Percentiles rank a stretch among this genome's conserved stretches.
Evolutionary conservation across 1,139 yeast genomes (phyloP).

Genomic region (Magnusiomyces magnusii): DNA sequence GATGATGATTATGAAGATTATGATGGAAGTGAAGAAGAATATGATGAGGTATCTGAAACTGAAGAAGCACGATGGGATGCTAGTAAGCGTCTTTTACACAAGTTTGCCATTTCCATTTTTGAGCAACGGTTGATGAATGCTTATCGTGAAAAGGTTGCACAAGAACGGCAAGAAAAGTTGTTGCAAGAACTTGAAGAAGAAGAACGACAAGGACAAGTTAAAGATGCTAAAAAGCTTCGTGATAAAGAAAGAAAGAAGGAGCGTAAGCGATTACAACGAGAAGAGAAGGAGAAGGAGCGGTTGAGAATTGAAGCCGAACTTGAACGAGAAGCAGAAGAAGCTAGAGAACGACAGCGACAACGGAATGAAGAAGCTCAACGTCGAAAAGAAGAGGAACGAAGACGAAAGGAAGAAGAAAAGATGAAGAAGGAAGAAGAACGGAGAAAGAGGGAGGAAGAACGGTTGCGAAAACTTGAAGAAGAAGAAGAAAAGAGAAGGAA

Average conservation of each 20-base stretch:
- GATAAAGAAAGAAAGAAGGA: slow-evolving; percentile 76
- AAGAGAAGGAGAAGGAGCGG: slow-evolving; percentile 70
- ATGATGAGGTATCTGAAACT: slow-evolving; percentile 36
- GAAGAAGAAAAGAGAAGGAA: slow-evolving; percentile 33
- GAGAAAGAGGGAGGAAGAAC: slow-evolving; percentile 32
- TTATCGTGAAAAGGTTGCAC: slow-evolving; percentile 65
- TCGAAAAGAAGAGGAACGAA: slow-evolving; percentile 43
- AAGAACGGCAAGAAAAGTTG: slow-evolving; percentile 62
- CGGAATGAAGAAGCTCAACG: slow-evolving; percentile 51
- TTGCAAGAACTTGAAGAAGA: slow-evolving; percentile 77
- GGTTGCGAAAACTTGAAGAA: slow-evolving; percentile 32
- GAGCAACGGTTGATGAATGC: slow-evolving; percentile 65
- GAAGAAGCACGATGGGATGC: slow-evolving; percentile 68
- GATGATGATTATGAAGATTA: background rate
- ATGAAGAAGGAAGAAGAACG: slow-evolving; percentile 41
- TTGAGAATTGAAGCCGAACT: slow-evolving; percentile 52
- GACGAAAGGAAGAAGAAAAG: slow-evolving; percentile 42
- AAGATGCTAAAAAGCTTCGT: slow-evolving; percentile 59
- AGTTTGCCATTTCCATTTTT: slow-evolving; percentile 66
- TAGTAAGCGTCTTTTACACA: slow-evolving; percentile 66
- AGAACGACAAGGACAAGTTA: slow-evolving; percentile 41
- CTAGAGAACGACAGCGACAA: slow-evolving; percentile 39
- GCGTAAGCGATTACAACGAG: slow-evolving; percentile 60
- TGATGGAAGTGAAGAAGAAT: background rate
- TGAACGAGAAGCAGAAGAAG: slow-evolving; percentile 42